A percentile compares a stretch with the other conserved stretches of the same genome.
Conservation (phyloP, 768 basidiomycete genomes). For the Suillus placidus region DNA sequence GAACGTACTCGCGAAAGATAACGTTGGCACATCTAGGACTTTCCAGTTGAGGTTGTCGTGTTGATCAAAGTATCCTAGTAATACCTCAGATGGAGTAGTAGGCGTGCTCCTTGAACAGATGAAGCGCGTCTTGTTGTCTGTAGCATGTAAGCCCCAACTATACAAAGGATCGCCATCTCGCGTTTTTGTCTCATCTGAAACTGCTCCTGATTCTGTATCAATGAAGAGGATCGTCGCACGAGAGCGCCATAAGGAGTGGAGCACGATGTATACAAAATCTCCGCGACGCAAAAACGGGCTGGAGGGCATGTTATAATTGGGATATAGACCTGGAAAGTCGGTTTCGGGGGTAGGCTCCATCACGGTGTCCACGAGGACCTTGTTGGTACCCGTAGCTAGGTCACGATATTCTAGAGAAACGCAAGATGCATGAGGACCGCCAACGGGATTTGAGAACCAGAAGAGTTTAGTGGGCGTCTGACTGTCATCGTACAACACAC, state of each 20-base stretch:
- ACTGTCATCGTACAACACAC: constrained; percentile 38
- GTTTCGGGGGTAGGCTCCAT: constrained; percentile 33
- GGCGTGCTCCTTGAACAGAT: constrained; percentile 55
- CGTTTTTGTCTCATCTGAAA: constrained; percentile 36
- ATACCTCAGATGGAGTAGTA: constrained; percentile 47
- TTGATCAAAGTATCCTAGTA: constrained; percentile 45
- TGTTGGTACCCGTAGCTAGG: constrained; percentile 25
- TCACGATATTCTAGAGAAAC: constrained; percentile 50
- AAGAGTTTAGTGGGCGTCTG: constrained; percentile 37
- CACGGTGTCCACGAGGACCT: constrained; percentile 45
- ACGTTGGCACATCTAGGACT: constrained; percentile 45
- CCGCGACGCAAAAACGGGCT: constrained; percentile 41
- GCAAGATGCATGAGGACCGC: constrained; percentile 64
- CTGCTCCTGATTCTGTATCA: constrained; percentile 40
- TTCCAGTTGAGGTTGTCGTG: constrained; percentile 35
- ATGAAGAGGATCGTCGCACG: constrained; percentile 53
- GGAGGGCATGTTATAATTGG: constrained; percentile 47
- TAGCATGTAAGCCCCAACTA: constrained; percentile 59
- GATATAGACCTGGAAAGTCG: constrained; percentile 67
- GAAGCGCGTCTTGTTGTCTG: constrained; percentile 45
- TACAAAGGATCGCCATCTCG: constrained; percentile 28
- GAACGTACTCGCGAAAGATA: constrained; percentile 45
- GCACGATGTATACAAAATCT: constrained; percentile 36
- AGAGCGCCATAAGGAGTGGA: constrained; percentile 57
- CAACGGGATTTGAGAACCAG: constrained; percentile 57